Evolutionary conservation across 192 early-diverging fungal species (phyloP).

Genomic region (Rhizophlyctis rosea): DNA sequence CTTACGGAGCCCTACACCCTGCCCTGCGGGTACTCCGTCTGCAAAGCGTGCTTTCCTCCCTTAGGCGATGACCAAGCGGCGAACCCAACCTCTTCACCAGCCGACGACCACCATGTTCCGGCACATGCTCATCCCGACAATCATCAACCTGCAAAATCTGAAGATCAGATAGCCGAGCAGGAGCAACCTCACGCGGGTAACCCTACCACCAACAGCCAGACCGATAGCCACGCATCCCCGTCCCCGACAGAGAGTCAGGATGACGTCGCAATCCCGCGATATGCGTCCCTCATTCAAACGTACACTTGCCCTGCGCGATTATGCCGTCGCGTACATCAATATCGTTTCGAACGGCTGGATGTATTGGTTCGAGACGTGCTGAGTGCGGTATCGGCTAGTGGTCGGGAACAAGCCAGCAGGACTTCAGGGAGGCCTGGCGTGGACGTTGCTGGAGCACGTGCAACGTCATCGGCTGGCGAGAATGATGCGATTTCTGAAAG

Average conservation of each 20-base stretch:
- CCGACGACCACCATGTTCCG: no score
- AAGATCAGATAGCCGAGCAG: neutral
- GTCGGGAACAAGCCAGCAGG: no score
- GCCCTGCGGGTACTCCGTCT: conserved; percentile 26
- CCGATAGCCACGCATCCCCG: neutral
- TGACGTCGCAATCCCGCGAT: neutral
- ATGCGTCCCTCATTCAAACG: neutral
- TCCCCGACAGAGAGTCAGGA: neutral
- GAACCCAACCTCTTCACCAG: no score
- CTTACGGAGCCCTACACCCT: conserved; percentile 25
- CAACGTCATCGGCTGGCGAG: no score
- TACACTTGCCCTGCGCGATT: neutral
- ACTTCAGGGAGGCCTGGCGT: no score
- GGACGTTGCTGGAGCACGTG: no score
- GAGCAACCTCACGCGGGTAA: no score
- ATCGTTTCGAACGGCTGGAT: conserved; percentile 17
- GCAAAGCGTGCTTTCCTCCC: conserved; percentile 22
- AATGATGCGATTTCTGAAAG: no score
- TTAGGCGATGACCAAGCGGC: no score
- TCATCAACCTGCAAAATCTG: neutral
- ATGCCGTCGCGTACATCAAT: conserved; percentile 18
- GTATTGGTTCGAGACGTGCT: conserved; percentile 3
- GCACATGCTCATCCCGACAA: no score
- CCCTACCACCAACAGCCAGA: neutral
- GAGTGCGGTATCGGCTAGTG: conserved; percentile 2